Percentiles rank a stretch among this genome's conserved stretches.
These are phyloP conservation scores for Termitomyces bulborhizus DNA, from an alignment of 768 basidiomycete species.

Conservation along the genomic window DNA sequence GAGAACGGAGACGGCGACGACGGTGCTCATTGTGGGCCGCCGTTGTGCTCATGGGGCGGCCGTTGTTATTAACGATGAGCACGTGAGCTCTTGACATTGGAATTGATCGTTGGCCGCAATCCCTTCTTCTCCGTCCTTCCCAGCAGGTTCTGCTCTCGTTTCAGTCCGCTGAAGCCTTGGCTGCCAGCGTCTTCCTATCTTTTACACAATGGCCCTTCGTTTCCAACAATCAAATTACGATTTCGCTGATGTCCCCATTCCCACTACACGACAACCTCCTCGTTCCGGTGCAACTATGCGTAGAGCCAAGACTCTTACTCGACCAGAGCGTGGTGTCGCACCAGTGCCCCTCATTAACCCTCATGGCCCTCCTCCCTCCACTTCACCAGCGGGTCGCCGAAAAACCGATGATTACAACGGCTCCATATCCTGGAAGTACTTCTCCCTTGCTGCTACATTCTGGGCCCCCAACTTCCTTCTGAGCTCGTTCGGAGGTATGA, in stretches of 20 bases:
- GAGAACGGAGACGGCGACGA: not conserved
- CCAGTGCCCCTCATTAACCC: slow-evolving; percentile 94
- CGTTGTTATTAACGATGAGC: not conserved
- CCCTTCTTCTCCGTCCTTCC: slow-evolving; percentile 6
- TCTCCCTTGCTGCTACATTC: slow-evolving; percentile 75
- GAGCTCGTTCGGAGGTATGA: slow-evolving; percentile 69
- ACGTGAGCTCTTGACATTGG: slow-evolving; percentile 1
- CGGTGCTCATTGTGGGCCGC: slow-evolving; percentile 1
- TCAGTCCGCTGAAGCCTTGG: slow-evolving; percentile 11
- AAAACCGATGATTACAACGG: slow-evolving; percentile 33
- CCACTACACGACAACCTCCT: slow-evolving; percentile 52
- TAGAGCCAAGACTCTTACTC: slow-evolving; percentile 92
- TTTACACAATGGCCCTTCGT: slow-evolving; percentile 45
- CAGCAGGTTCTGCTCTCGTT: slow-evolving; percentile 22
- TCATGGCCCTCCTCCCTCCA: slow-evolving; percentile 36
- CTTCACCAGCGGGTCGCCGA: slow-evolving; percentile 22
- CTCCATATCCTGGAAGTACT: slow-evolving; percentile 72
- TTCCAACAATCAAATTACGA: slow-evolving; percentile 44
- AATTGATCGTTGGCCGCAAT: slow-evolving; percentile 6
- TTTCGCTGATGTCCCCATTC: slow-evolving; percentile 61
- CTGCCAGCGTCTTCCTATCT: slow-evolving; percentile 13
- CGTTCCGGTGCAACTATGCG: slow-evolving; percentile 58
- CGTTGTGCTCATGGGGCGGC: slow-evolving; percentile 7
- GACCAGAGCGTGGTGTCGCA: slow-evolving; percentile 92
- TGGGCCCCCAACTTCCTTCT: slow-evolving; percentile 87